Evolutionary conservation across 495 filamentous ascomycete species (phyloP).

Genomic region (Talaromyces thailandensis): DNA sequence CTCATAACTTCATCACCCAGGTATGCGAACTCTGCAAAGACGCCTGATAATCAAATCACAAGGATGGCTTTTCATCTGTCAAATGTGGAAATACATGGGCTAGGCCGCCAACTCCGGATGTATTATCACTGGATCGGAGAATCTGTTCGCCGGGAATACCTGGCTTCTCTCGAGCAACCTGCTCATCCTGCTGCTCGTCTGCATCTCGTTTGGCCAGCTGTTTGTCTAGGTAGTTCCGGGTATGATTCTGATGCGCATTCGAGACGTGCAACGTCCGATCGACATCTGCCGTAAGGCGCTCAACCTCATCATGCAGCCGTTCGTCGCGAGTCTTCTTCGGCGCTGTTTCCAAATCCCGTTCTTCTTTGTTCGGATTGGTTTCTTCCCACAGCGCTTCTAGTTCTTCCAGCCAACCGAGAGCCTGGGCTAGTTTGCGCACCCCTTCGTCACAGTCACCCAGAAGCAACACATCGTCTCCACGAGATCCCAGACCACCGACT

Average conservation of each 20-base stretch:
- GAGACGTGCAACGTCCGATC: slow-evolving; percentile 41
- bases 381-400: slow-evolving; percentile 61
- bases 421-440: slow-evolving; percentile 72
- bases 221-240: slow-evolving; percentile 27
- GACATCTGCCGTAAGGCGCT: slow-evolving; percentile 43
- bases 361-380: slow-evolving; percentile 36
- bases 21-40: not conserved
- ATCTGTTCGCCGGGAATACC: not conserved
- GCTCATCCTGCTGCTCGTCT: not conserved
- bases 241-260: slow-evolving; percentile 32
- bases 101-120: slow-evolving; percentile 12
- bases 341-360: slow-evolving; percentile 22
- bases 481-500: slow-evolving; percentile 72
- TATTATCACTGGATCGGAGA: not conserved
- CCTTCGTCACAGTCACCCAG: slow-evolving; percentile 75
- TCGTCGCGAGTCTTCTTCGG: slow-evolving; percentile 42
- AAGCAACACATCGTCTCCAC: slow-evolving; percentile 67
- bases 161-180: not conserved
- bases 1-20: not conserved
- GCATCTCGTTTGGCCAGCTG: not conserved
- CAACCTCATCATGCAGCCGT: slow-evolving; percentile 42
- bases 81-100: slow-evolving; percentile 40
- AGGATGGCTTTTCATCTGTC: slow-evolving; percentile 11
- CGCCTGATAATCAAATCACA: not conserved
- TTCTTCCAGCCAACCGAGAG: slow-evolving; percentile 80